Percentiles rank a stretch among this genome's conserved stretches.
Conservation (phyloP, 495 filamentous ascomycete species). For the Lophiotrema nucula region DNA sequence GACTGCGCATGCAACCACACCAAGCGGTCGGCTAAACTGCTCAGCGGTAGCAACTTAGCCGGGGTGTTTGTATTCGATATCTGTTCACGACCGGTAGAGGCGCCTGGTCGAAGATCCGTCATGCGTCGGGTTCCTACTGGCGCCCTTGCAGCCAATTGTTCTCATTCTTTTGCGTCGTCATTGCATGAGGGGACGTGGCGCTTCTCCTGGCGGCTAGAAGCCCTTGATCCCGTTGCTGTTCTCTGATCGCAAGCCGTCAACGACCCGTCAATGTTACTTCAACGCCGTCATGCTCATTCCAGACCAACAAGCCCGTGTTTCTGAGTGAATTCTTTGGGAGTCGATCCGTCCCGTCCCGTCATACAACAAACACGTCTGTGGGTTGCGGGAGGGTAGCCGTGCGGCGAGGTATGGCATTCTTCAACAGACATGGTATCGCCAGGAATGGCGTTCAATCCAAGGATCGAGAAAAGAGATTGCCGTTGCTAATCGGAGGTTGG, state of each 20-base stretch:
- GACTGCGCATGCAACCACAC: background rate
- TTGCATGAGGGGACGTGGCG: background rate
- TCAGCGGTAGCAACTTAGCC: slow-evolving; percentile 2
- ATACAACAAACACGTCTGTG: background rate
- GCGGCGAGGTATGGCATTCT: too few relatives aligned
- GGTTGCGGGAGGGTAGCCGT: too few relatives aligned
- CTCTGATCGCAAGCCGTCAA: background rate
- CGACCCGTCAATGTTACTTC: background rate
- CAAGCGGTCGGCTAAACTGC: slow-evolving; percentile 6
- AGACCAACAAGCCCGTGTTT: background rate
- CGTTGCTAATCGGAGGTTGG: too few relatives aligned
- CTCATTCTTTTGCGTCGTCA: too few relatives aligned
- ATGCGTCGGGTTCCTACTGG: background rate
- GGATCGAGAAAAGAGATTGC: too few relatives aligned
- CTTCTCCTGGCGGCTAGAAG: background rate
- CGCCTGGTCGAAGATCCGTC: background rate
- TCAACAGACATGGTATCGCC: too few relatives aligned
- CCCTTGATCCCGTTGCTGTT: background rate
- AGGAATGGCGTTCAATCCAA: too few relatives aligned
- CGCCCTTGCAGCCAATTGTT: background rate
- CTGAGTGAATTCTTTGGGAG: background rate
- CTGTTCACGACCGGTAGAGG: background rate
- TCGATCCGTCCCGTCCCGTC: slow-evolving; percentile 11
- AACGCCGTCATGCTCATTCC: background rate
- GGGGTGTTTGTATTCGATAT: background rate